phyloP scores from a whole-genome alignment of 345 rosid genomes.

The Boechera stricta region DNA sequence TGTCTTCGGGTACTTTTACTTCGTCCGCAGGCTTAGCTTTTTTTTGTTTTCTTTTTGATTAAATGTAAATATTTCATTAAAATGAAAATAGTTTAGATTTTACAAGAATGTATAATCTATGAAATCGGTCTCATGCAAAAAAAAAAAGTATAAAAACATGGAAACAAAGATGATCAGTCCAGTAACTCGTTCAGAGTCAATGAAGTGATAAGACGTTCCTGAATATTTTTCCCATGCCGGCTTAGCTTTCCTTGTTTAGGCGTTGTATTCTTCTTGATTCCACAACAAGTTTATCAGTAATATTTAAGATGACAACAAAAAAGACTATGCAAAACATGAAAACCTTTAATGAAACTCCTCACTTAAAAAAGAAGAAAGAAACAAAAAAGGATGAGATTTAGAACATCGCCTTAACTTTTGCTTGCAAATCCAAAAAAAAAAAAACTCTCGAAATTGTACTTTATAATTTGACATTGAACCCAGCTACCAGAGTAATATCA shows the following conservation, averaged over 20 bases:
- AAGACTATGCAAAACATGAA: background rate
- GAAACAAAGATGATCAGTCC: no score
- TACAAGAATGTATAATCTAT: no score
- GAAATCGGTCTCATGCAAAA: no score
- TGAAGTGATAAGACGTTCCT: no score
- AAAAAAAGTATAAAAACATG: no score
- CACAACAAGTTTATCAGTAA: no score
- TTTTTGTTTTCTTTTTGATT: no score
- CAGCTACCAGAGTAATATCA: background rate
- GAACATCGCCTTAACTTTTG: background rate
- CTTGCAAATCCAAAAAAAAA: background rate
- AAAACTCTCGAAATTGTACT: background rate
- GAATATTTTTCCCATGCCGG: background rate
- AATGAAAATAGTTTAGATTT: no score
- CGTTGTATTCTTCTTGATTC: background rate
- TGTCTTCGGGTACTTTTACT: no score
- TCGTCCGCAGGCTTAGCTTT: background rate
- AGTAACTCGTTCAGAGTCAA: no score
- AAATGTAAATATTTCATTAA: no score
- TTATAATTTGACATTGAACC: background rate
- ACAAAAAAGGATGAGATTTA: background rate
- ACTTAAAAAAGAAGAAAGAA: background rate
- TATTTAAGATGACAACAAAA: background rate
- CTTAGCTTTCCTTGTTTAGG: background rate
- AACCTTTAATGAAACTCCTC: conserved; percentile 6